These are phyloP conservation scores for Lactarius trivialis DNA, from an alignment of 768 basidiomycete genomes.

Conservation along the genomic window DNA sequence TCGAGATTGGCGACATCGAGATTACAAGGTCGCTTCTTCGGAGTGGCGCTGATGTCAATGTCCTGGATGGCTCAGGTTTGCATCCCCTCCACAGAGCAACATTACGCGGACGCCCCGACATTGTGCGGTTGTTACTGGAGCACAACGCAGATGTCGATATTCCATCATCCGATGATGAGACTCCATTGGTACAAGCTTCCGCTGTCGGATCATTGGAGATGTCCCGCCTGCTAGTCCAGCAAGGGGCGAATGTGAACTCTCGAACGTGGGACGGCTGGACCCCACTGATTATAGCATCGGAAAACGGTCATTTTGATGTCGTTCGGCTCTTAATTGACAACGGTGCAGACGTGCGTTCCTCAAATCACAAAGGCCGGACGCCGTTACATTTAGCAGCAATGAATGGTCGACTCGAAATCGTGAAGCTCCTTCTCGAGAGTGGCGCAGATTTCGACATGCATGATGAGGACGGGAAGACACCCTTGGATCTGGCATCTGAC, in stretches of 20 bases:
- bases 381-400: neutral
- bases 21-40: neutral
- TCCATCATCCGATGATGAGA: neutral
- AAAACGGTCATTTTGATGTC: neutral
- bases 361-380: neutral
- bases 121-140: conserved; percentile 1
- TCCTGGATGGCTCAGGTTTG: too few relatives aligned
- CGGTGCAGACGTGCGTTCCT: neutral
- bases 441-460: too few relatives aligned
- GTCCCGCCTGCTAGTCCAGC: neutral
- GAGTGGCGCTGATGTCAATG: neutral
- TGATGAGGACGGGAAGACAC: too few relatives aligned
- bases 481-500: too few relatives aligned
- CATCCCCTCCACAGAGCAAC: neutral
- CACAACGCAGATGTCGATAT: neutral
- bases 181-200: neutral
- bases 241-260: neutral
- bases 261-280: neutral
- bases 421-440: too few relatives aligned
- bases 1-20: neutral
- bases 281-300: neutral
- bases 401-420: too few relatives aligned
- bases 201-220: neutral
- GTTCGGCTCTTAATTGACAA: neutral
- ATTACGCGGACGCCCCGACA: neutral